Conservation (phyloP, 1,284 basidiomycete species). For the Boletellus deceptivus region DNA sequence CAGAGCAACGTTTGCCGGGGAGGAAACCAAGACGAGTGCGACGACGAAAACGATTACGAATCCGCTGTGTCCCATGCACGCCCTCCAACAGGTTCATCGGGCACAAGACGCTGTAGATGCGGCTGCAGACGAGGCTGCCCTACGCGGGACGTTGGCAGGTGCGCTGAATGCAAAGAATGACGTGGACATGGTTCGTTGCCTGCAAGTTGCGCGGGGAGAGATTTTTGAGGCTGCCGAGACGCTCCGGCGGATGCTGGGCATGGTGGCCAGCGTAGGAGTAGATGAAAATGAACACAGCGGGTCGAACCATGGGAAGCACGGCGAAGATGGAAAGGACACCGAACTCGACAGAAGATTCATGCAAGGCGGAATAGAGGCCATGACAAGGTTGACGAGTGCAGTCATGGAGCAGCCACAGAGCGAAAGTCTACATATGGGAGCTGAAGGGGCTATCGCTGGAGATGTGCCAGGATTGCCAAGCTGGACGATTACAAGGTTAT, state of each 20-base stretch:
- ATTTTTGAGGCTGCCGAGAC: slow-evolving; percentile 80
- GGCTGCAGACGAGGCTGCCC: slow-evolving; percentile 52
- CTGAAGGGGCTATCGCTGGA: slow-evolving; percentile 17
- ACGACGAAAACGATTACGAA: background rate
- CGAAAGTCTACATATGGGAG: background rate
- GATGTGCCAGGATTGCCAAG: slow-evolving; percentile 46
- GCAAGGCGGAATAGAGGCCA: slow-evolving; percentile 49
- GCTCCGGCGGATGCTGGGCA: slow-evolving; percentile 61
- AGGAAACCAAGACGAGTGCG: background rate
- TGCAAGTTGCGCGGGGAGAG: slow-evolving; percentile 64
- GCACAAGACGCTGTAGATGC: slow-evolving; percentile 56
- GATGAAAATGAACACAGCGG: background rate
- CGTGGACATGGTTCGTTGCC: slow-evolving; percentile 57
- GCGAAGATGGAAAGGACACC: background rate
- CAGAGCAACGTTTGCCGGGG: slow-evolving; percentile 5
- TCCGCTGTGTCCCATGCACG: slow-evolving; percentile 18
- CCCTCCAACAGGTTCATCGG: slow-evolving; percentile 38
- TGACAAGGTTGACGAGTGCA: slow-evolving; percentile 40
- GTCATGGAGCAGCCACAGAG: background rate
- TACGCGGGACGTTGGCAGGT: slow-evolving; percentile 55
- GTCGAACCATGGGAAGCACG: background rate
- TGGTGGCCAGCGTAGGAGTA: background rate
- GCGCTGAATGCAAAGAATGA: slow-evolving; percentile 61
- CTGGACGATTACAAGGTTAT: slow-evolving; percentile 69
- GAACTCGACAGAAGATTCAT: slow-evolving; percentile 45